Base-by-base conservation (phyloP, 495 filamentous ascomycete species). In the Corynascus novoguineensis region DNA sequence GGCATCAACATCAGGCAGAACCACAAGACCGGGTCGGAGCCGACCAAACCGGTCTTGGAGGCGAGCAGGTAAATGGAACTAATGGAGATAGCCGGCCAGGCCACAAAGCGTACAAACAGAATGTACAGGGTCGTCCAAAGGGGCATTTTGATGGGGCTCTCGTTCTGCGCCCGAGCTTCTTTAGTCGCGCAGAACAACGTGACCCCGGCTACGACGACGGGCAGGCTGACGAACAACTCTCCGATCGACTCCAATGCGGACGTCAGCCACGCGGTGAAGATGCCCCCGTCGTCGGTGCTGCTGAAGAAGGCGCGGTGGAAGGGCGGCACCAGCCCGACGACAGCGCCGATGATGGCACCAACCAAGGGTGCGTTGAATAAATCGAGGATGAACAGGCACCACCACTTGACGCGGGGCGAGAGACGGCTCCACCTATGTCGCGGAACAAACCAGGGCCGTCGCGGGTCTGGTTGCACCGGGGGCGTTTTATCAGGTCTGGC, bases 1-100 rank as follows among this genome's bases (percentile, higher is more conserved):
- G 88, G 86, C 83, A 90, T 90, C 22, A 90, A 63, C 85, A 89
- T 90, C 77, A 90, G 78, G 9, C 73, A 71, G 63, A 90, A 91
- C 84, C 84, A 90, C 19, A 91, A 65, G 38, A 92, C 82, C 0
- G 88, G 87, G 65, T 92, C 88, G 5, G 73, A 55, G 8, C 74
- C 68, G 2, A 91, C 67, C 8, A 85, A 17, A 17, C 62, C 55
- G 0, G 86, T 89, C 50, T 76, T 77, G 15, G 71, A 74, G 9
- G 82, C 86, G n/a, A 92, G 61, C 0, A 72, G 55, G 60, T 83
- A 91, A 17, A 90, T 78, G 8, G 81, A 19, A 0, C 75, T 66
- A 53, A 92, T 87, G 15, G 79, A 80, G 22, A 73, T 59, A 1
- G 49, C 42, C 22, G 66, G 66, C 66, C 64, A 67, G 29, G 63